Base-by-base conservation (phyloP, 345 rosid genomes). In the Theobroma cacao region DNA sequence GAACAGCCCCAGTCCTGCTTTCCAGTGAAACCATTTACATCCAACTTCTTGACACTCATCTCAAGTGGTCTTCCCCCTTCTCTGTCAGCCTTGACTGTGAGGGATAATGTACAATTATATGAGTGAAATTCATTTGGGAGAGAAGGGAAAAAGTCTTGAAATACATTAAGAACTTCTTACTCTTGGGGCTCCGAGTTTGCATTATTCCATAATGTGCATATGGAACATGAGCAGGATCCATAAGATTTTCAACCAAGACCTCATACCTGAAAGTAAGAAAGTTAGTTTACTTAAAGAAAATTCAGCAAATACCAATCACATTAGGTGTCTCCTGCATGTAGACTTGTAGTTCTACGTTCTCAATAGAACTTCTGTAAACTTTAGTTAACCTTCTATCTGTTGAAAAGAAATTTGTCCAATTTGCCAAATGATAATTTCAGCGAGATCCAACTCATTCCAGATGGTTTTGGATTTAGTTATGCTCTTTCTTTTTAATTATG, bases 191-290 rank as follows among this genome's bases (percentile, higher is more conserved):
- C 52, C 45, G 68, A 41, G 80, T 78, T 81, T 60, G 78, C 97
- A 91, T 86, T 70, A 95, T 58, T 78, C 98, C 92, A 76, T 90
- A 86, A 82, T 93, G 98, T 55, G 98, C 97, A 82, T 91, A 93
- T 13, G 95, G 98, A 80, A 93, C 97, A 84, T 95, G 98, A 81
- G 97, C 91, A 58, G 97, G 98, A 84, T 95, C 98, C 98, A 93
- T 91, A 47, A 93, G 89, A 72, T 95, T 95, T 84, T 93, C 98
- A 45, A 91, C 38, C 83, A 93, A 77, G 40, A 95, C 90, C 74
- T 95, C 98, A 33, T 95, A 90, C 86, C 98, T 93, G 82, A 83
- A 84, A 86, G 52, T 75, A 12, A n/a, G 24, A 31, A 45, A 64
- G n/a, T 76, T 26, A 62, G 15, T 64, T 65, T 47, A 7, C 43